Evolutionary conservation across 768 basidiomycete genomes (phyloP).

Genomic region (Collybia sordida): DNA sequence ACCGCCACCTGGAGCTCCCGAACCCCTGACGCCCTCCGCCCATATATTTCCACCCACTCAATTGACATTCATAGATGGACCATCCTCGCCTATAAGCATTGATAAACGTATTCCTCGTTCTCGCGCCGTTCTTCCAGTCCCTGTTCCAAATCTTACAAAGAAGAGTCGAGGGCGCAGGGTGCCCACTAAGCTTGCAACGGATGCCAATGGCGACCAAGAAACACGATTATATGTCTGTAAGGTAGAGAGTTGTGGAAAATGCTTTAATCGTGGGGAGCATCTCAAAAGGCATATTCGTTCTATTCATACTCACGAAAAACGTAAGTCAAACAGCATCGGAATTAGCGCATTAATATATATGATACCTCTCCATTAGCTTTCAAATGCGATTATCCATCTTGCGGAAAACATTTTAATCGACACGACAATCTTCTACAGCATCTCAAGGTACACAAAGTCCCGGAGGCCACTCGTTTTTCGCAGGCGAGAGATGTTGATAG

Average conservation of each 20-base stretch:
- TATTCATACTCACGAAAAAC: conserved; percentile 78
- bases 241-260: conserved; percentile 70
- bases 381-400: conserved; percentile 64
- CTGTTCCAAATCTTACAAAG: conserved; percentile 78
- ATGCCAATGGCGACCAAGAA: conserved; percentile 15
- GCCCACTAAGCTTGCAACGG: conserved; percentile 43
- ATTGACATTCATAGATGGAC: conserved; percentile 11
- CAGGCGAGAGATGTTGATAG: conserved; percentile 10
- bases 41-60: conserved; percentile 2
- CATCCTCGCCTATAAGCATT: conserved; percentile 10
- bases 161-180: conserved; percentile 79
- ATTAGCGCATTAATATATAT: conserved; percentile 2
- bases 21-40: not conserved
- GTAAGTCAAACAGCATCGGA: conserved; percentile 41
- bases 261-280: conserved; percentile 73
- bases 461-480: conserved; percentile 11
- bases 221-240: conserved; percentile 55
- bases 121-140: conserved; percentile 60
- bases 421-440: conserved; percentile 83
- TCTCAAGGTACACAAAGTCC: conserved; percentile 63
- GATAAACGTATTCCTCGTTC: conserved; percentile 48
- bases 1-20: not conserved
- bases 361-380: conserved; percentile 47
- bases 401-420: conserved; percentile 74
- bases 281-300: conserved; percentile 74